Evolutionary conservation across 1,284 basidiomycete genomes (phyloP).

Genomic region (Apiotrichum veenhuisii): DNA sequence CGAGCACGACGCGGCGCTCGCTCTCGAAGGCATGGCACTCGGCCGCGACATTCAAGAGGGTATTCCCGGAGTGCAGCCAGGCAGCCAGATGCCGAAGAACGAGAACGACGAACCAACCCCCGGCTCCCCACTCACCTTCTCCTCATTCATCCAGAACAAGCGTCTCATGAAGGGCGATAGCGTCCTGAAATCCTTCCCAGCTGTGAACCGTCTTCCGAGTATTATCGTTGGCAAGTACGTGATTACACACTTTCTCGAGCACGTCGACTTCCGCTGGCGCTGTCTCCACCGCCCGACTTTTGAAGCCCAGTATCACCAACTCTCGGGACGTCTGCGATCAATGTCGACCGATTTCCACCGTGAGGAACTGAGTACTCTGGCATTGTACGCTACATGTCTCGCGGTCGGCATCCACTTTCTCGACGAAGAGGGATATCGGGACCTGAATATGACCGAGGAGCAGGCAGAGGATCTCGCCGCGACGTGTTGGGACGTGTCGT

Average conservation of each 20-base stretch:
- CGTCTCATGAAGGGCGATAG: constrained; percentile 6
- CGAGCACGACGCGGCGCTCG: constrained; percentile 21
- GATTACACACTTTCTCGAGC: constrained; percentile 18
- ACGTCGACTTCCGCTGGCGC: constrained; percentile 23
- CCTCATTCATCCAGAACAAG: constrained; percentile 19
- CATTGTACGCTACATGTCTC: constrained; percentile 23
- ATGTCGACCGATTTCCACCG: constrained; percentile 14
- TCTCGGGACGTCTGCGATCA: constrained; percentile 16
- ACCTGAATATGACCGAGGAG: constrained; percentile 30
- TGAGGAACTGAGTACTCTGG: constrained; percentile 22
- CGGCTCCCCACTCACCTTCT: constrained; percentile 16
- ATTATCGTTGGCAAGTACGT: constrained; percentile 22
- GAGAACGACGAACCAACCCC: constrained; percentile 15
- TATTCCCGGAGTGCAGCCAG: neutral
- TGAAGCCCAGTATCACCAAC: constrained; percentile 16
- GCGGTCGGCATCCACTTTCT: constrained; percentile 27
- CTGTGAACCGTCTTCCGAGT: constrained; percentile 6
- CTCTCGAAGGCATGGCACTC: constrained; percentile 24
- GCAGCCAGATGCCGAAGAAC: neutral
- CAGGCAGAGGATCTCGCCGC: constrained; percentile 30
- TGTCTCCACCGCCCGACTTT: constrained; percentile 27
- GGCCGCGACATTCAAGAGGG: constrained; percentile 15
- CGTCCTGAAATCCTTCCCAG: constrained; percentile 15
- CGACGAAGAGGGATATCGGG: constrained; percentile 22
- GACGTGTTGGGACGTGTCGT: constrained; percentile 26